These are phyloP conservation scores for Microbotryomycetes sp. DNA, from an alignment of 1,284 basidiomycete species.

Conservation along the genomic window DNA sequence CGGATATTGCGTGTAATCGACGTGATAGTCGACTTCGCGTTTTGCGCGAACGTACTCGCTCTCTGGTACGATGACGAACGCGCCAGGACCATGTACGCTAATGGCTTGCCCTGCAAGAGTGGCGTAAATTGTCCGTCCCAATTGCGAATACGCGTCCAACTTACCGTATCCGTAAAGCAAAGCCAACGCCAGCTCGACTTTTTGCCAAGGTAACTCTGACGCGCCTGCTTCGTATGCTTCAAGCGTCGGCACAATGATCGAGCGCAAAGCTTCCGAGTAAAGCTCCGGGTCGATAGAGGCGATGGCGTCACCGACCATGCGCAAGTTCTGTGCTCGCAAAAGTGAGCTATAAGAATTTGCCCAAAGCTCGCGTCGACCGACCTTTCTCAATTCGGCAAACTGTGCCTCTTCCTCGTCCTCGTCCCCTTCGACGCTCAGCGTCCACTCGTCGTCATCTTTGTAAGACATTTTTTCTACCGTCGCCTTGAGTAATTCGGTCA, in stretches of 20 bases:
- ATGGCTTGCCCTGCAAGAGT: conserved; percentile 22
- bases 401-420: conserved; percentile 72
- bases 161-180: conserved; percentile 68
- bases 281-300: conserved; percentile 72
- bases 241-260: conserved; percentile 65
- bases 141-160: neutral
- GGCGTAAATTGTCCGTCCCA: neutral
- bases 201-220: conserved; percentile 70
- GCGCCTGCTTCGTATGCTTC: conserved; percentile 54
- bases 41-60: conserved; percentile 27
- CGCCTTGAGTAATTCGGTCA: conserved; percentile 69
- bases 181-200: conserved; percentile 86
- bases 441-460: conserved; percentile 71
- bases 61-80: conserved; percentile 30
- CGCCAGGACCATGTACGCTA: conserved; percentile 17
- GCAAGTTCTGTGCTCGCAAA: conserved; percentile 55
- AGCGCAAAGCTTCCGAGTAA: conserved; percentile 62
- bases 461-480: conserved; percentile 65
- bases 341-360: neutral
- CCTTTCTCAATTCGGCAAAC: conserved; percentile 81
- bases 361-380: conserved; percentile 36
- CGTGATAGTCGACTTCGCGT: conserved; percentile 39
- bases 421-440: conserved; percentile 53
- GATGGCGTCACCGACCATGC: conserved; percentile 72
- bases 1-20: conserved; percentile 76